Evolutionary conservation across 2,329 filamentous ascomycete genomes (phyloP).

Genomic region (Fusarium musae): DNA sequence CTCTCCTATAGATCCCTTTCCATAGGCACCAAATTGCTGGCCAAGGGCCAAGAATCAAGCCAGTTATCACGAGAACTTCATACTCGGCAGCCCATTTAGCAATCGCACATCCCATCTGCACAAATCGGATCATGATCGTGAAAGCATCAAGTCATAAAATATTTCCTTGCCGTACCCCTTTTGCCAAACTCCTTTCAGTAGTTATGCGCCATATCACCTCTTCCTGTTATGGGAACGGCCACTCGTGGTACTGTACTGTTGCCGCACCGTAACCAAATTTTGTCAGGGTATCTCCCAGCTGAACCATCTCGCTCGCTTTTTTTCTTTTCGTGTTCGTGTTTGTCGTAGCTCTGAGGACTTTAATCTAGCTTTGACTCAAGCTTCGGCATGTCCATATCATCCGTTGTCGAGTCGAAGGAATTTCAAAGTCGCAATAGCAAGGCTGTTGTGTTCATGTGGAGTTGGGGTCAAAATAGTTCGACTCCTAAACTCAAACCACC

Average conservation of each 20-base stretch:
- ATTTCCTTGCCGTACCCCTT: background rate
- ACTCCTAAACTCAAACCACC: background rate
- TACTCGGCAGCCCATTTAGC: background rate
- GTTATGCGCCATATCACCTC: background rate
- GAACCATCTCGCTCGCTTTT: background rate
- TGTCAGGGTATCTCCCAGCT: background rate
- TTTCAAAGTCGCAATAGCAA: conserved; percentile 18
- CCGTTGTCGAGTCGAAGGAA: background rate
- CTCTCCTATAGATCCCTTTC: background rate
- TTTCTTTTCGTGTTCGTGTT: background rate
- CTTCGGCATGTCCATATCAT: background rate
- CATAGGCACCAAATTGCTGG: background rate
- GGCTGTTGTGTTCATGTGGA: background rate
- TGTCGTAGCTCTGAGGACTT: background rate
- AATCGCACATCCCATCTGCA: background rate
- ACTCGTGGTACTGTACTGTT: background rate
- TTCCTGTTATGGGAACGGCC: background rate
- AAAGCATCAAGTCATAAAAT: conserved; percentile 31
- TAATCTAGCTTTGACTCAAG: background rate
- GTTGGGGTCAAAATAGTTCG: background rate
- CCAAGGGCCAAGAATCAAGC: background rate
- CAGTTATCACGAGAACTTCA: background rate
- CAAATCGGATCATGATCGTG: conserved; percentile 10
- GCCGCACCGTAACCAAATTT: background rate
- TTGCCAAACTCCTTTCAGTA: background rate